Evolutionary conservation across 2,329 filamentous ascomycete genomes (phyloP).

Genomic region (Fusarium sp.): DNA sequence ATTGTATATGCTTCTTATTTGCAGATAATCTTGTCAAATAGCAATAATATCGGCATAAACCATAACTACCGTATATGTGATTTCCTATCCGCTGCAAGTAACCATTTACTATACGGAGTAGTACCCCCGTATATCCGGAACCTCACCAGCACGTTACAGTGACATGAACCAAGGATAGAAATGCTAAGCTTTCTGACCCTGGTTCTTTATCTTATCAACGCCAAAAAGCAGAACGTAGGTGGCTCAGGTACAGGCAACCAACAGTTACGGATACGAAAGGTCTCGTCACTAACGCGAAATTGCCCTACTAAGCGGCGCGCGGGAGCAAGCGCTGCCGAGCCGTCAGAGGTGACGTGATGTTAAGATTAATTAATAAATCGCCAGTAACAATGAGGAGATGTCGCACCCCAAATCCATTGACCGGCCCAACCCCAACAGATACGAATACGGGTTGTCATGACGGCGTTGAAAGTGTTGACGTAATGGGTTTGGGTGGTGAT

Average conservation of each 20-base stretch:
- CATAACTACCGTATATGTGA: no score
- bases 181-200: constrained; percentile 11
- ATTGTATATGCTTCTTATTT: not conserved
- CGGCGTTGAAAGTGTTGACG: constrained; percentile 35
- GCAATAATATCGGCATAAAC: not conserved
- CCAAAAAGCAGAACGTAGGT: not conserved
- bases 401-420: not conserved
- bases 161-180: constrained; percentile 6
- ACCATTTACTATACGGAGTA: no score
- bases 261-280: constrained; percentile 24
- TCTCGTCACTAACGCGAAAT: not conserved
- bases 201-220: not conserved
- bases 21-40: not conserved
- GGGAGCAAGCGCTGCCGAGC: constrained; percentile 10
- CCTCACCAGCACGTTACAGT: not conserved
- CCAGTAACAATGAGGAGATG: constrained; percentile 3
- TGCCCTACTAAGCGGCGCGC: constrained; percentile 9
- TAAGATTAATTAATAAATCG: constrained; percentile 25
- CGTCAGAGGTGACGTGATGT: constrained; percentile 27
- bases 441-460: constrained; percentile 30
- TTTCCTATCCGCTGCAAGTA: no score
- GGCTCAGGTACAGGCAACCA: not conserved
- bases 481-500: constrained; percentile 35
- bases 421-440: constrained; percentile 1
- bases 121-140: no score